A percentile compares a stretch with the other conserved stretches of the same genome.
These are phyloP conservation scores for Starmera pachycereana DNA, from an alignment of 805 yeast genomes.

Conservation along the genomic window DNA sequence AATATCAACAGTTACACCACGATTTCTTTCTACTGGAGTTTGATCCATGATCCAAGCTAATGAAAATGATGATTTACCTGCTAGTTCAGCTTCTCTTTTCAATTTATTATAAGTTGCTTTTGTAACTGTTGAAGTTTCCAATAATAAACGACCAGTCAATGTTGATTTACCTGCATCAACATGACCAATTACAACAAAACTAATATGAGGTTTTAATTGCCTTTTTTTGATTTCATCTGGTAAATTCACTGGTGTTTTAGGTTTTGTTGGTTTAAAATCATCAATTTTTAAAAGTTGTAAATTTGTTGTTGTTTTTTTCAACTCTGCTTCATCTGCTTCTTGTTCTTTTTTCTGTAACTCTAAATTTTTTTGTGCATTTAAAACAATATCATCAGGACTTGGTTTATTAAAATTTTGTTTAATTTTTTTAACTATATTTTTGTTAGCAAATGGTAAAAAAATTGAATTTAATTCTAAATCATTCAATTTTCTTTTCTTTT, in stretches of 20 bases:
- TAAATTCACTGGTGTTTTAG: conserved; percentile 19
- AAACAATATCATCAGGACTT: conserved; percentile 74
- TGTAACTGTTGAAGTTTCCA: conserved; percentile 95
- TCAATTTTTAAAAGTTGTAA: conserved; percentile 5
- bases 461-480: conserved; percentile 20
- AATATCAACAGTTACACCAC: conserved; percentile 94
- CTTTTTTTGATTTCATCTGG: conserved; percentile 35
- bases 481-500: conserved; percentile 14
- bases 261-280: conserved; percentile 5
- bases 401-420: conserved; percentile 50
- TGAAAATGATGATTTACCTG: conserved; percentile 95
- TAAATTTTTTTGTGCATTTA: conserved; percentile 45
- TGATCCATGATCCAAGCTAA: conserved; percentile 97
- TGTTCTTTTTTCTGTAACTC: conserved; percentile 20
- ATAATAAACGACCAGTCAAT: conserved; percentile 95
- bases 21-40: conserved; percentile 91
- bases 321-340: conserved; percentile 11
- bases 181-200: conserved; percentile 99
- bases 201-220: conserved; percentile 88
- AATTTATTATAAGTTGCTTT: conserved; percentile 95
- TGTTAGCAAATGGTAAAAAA: conserved; percentile 27
- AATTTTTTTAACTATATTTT: conserved; percentile 25
- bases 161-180: conserved; percentile 99
- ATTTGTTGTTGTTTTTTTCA: conserved; percentile 9
- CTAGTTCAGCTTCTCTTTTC: conserved; percentile 96